These are phyloP conservation scores for Microsporum canis DNA, from an alignment of 2,329 filamentous ascomycete species.

Conservation along the genomic window DNA sequence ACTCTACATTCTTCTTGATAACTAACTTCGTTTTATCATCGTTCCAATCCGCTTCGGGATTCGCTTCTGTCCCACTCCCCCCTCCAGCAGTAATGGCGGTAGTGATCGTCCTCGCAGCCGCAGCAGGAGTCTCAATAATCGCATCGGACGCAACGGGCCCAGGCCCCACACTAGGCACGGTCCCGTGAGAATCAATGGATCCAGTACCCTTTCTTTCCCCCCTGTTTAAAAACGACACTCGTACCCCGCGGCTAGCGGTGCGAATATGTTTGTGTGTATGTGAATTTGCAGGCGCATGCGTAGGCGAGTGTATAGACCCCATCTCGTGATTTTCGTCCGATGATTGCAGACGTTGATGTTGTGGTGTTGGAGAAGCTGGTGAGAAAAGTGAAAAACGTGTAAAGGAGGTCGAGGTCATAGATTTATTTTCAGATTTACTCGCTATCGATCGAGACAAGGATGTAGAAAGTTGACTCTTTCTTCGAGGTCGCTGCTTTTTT, in stretches of 20 bases:
- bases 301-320: not conserved
- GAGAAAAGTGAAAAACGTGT: conserved; percentile 1
- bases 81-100: not conserved
- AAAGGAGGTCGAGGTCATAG: not conserved
- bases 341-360: not conserved
- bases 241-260: not conserved
- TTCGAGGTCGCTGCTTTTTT: not conserved
- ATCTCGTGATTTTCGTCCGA: not conserved
- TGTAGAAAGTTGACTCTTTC: not conserved
- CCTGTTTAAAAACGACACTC: not conserved
- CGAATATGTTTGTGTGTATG: not conserved
- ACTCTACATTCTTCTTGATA: conserved; percentile 10
- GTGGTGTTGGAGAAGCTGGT: not conserved
- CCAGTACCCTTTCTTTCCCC: not conserved
- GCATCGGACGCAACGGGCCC: not conserved
- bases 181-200: not conserved
- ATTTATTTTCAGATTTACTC: not conserved
- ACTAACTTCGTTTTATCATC: conserved; percentile 9
- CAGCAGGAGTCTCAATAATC: not conserved
- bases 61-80: not conserved
- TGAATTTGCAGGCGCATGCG: not conserved
- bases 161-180: not conserved
- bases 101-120: not conserved
- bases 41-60: not conserved
- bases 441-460: not conserved